A percentile compares a stretch with the other conserved stretches of the same genome.
phyloP scores from a whole-genome alignment of 768 basidiomycete species.

The Austroboletus eburneus region DNA sequence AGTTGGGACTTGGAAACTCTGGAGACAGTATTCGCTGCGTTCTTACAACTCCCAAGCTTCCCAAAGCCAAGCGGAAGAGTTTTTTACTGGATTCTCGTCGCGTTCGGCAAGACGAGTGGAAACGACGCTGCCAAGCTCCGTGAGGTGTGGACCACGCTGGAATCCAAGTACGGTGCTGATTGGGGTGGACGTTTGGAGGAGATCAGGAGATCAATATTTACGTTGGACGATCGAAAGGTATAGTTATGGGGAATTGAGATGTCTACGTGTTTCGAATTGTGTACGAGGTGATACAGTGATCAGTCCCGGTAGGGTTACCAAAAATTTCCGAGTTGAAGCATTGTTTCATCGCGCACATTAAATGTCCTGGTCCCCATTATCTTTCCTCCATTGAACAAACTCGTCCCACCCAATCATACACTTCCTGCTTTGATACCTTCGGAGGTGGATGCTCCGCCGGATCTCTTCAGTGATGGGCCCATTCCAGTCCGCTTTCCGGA shows the following conservation, averaged over 20 bases:
- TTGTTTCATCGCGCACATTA: slow-evolving; percentile 10
- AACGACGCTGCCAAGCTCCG: slow-evolving; percentile 48
- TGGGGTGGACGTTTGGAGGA: slow-evolving; percentile 43
- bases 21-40: slow-evolving; percentile 52
- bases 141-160: slow-evolving; percentile 53
- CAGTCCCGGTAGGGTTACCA: slow-evolving; percentile 9
- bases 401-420: slow-evolving; percentile 71
- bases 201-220: slow-evolving; percentile 41
- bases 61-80: slow-evolving; percentile 41
- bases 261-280: background rate
- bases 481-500: slow-evolving; percentile 89
- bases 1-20: slow-evolving; percentile 60
- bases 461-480: slow-evolving; percentile 80
- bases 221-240: background rate
- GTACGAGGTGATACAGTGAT: slow-evolving; percentile 1
- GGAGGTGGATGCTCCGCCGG: slow-evolving; percentile 67
- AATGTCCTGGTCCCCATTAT: slow-evolving; percentile 38
- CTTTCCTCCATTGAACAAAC: slow-evolving; percentile 69
- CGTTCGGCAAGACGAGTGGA: slow-evolving; percentile 58
- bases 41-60: slow-evolving; percentile 51
- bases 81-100: slow-evolving; percentile 65
- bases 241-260: background rate
- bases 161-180: slow-evolving; percentile 46
- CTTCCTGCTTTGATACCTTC: slow-evolving; percentile 77
- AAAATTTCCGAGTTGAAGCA: background rate